phyloP scores from a whole-genome alignment of 192 early-diverging fungal genomes.

The Backusella sp. region DNA sequence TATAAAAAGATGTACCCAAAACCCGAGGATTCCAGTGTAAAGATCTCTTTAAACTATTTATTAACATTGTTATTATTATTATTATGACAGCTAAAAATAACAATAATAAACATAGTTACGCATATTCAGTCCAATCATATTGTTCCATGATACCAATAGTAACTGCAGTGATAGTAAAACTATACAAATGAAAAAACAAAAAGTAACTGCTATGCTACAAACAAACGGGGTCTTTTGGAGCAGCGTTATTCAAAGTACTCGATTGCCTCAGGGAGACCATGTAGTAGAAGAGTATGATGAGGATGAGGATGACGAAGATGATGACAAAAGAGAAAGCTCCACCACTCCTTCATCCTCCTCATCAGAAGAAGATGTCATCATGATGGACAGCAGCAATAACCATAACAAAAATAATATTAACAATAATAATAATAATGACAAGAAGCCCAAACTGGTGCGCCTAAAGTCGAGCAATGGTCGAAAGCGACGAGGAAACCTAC shows the following conservation, averaged over 20 bases:
- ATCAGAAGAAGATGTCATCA: not conserved
- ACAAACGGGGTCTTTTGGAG: slow-evolving; percentile 19
- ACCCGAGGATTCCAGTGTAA: not conserved
- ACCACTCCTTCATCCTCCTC: not conserved
- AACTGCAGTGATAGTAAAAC: not conserved
- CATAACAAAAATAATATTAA: not conserved
- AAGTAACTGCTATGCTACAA: slow-evolving; percentile 13
- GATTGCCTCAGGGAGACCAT: not conserved
- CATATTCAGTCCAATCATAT: slow-evolving; percentile 18
- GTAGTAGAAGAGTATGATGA: not conserved
- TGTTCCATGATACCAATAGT: slow-evolving; percentile 19
- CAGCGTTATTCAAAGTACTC: slow-evolving; percentile 12
- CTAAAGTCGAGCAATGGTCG: slow-evolving; percentile 11
- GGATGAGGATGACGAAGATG: not conserved
- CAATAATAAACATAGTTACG: not conserved
- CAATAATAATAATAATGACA: not conserved
- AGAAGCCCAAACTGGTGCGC: not conserved
- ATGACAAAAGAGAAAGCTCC: not conserved
- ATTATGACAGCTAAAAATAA: slow-evolving; percentile 1
- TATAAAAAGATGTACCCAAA: not conserved
- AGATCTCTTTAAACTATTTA: not conserved
- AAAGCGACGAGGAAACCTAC: slow-evolving; percentile 54
- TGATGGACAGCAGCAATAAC: not conserved
- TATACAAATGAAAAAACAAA: slow-evolving; percentile 10
- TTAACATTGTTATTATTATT: not conserved